Evolutionary conservation across 2,329 filamentous ascomycete species (phyloP).

Genomic region (Xylariomycetidae sp.): DNA sequence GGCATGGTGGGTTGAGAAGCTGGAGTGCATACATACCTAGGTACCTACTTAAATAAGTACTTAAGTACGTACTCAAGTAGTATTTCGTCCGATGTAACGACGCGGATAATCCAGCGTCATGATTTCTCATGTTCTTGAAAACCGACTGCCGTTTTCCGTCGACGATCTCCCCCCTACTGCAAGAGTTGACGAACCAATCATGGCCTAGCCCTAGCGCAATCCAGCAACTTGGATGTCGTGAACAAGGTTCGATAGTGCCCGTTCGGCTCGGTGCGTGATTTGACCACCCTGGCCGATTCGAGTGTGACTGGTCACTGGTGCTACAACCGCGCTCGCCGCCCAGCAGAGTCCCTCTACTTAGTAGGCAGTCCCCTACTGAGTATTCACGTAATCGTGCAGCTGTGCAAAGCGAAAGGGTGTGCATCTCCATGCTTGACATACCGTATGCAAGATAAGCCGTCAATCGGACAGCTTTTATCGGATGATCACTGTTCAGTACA

Average conservation of each 20-base stretch:
- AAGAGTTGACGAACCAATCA: constrained; percentile 21
- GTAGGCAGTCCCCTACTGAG: too few species aligned
- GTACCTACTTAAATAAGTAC: background rate
- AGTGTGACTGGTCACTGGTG: too few species aligned
- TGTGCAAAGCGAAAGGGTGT: too few species aligned
- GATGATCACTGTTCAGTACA: too few species aligned
- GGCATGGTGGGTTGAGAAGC: too few species aligned
- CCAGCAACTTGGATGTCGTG: constrained; percentile 11
- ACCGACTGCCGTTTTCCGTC: constrained; percentile 20
- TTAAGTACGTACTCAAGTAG: background rate
- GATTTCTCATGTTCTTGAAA: constrained; percentile 14
- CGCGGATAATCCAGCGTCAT: constrained; percentile 9
- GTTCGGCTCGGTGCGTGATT: constrained; percentile 22
- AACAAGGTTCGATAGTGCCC: constrained; percentile 18
- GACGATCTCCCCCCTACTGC: constrained; percentile 19
- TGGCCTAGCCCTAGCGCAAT: constrained; percentile 16
- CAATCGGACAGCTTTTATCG: too few species aligned
- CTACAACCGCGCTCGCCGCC: too few species aligned
- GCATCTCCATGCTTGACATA: too few species aligned
- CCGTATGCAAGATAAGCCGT: too few species aligned
- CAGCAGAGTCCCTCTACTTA: too few species aligned
- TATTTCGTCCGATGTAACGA: constrained; percentile 26
- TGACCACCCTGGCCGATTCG: constrained; percentile 9
- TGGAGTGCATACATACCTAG: too few species aligned
- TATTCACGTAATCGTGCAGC: too few species aligned